Conservation (phyloP, 495 filamentous ascomycete genomes). For the Penicillium cinerascens region DNA sequence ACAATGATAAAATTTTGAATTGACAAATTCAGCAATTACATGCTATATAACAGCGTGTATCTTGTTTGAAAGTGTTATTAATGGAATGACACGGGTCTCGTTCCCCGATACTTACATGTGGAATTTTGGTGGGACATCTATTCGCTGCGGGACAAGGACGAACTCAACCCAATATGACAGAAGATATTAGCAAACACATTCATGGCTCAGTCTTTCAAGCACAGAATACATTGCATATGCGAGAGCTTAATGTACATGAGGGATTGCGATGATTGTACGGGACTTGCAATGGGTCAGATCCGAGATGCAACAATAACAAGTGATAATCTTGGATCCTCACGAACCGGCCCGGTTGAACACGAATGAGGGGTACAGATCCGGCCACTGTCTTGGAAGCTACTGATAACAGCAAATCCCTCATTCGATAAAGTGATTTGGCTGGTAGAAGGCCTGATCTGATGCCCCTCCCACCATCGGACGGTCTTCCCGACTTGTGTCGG, state of each 20-base stretch:
- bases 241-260: too few relatives aligned
- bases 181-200: not conserved
- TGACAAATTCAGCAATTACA: too few relatives aligned
- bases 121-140: not conserved
- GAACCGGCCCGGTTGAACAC: constrained; percentile 1
- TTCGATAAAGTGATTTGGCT: constrained; percentile 2
- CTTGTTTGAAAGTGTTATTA: too few relatives aligned
- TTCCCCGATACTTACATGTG: not conserved
- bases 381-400: not conserved
- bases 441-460: constrained; percentile 1
- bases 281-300: not conserved
- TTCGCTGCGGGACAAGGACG: too few relatives aligned
- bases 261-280: not conserved
- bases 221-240: not conserved
- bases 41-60: too few relatives aligned
- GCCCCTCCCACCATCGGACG: constrained; percentile 20
- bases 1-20: too few relatives aligned
- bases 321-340: not conserved
- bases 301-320: not conserved
- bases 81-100: too few relatives aligned
- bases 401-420: not conserved
- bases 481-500: constrained; percentile 13
- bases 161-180: too few relatives aligned
- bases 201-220: not conserved
- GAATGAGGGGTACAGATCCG: not conserved